Base-by-base conservation (phyloP, 192 early-diverging fungal genomes). In the Coemansia asiatica region DNA sequence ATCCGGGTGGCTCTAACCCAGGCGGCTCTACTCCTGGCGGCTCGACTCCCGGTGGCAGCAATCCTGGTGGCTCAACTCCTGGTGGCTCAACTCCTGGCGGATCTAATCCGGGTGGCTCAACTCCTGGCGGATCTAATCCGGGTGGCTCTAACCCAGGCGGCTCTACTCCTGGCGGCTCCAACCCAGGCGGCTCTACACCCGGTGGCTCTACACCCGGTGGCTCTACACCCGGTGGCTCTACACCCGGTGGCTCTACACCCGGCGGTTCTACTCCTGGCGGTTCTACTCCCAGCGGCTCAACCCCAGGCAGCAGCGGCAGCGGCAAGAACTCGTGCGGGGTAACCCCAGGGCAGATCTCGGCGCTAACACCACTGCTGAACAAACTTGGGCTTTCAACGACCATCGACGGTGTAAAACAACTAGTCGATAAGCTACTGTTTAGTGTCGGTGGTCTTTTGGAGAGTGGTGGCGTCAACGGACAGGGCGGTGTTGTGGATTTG, bases 281-380 rank as follows among this genome's bases (percentile, higher is more conserved):
- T 6, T 26, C 51, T 2, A 54, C 56, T 57, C 31, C 31, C 18
- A 33, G 56, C 33, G 56, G 56, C 2, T n/a, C 18, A 3, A 57
- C 56, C 36, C 56, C 56, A 15, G 35, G 55, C 29, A 44, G 55
- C 40, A 61, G 70, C 54, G 63, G 63, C 23, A 64, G 60, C 60
- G 69, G 66, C 35, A 25, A 31, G 25, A 71, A 71, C 53, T 29
- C 55, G 22, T 79, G 77, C 68, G 77, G 77, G 47, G 62, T 79
- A 16, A 61, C 68, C 2, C 65, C 67, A 2, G 71, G 61, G 28
- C 77, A 79, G 59, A 71, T 79, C 22, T 70, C 77, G 9, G 77
- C 77, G 3, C 77, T 79, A 50, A 79, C 77, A 4, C 77, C 77
- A 31, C 65, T 79, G 9, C 71, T 79, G 18, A 59, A 58, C 62